Evolutionary conservation across 2,329 filamentous ascomycete species (phyloP).

Genomic region (Thelonectria discophora): DNA sequence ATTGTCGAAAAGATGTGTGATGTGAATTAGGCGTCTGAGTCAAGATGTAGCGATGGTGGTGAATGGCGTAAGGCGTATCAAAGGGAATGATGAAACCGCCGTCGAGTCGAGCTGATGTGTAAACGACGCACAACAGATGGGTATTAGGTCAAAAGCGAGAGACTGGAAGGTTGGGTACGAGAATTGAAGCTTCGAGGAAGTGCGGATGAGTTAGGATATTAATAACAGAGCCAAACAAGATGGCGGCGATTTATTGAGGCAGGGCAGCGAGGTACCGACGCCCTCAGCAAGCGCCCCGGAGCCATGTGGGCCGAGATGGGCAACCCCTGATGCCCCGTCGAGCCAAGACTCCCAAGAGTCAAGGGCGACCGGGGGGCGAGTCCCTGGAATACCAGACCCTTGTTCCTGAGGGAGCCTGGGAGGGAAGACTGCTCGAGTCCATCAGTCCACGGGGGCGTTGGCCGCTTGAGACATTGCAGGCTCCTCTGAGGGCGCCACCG

Average conservation of each 20-base stretch:
- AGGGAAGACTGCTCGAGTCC: conserved; percentile 13
- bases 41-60: conserved; percentile 18
- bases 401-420: conserved; percentile 18
- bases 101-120: conserved; percentile 24
- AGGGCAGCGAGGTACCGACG: conserved; percentile 23
- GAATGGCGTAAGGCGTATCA: conserved; percentile 27
- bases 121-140: conserved; percentile 7
- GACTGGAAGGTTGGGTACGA: conserved; percentile 12
- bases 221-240: conserved; percentile 29
- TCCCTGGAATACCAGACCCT: conserved; percentile 25
- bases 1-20: not conserved
- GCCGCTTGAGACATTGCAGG: conserved; percentile 29
- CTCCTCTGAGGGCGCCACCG: conserved; percentile 20
- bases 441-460: conserved; percentile 20
- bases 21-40: conserved; percentile 10
- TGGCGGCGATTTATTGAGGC: conserved; percentile 36
- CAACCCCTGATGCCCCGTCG: conserved; percentile 32
- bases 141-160: conserved; percentile 12
- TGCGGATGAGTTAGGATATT: conserved; percentile 25
- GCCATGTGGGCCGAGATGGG: conserved; percentile 34
- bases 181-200: not conserved
- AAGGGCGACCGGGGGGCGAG: conserved; percentile 28
- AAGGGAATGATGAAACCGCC: conserved; percentile 30
- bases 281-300: conserved; percentile 33
- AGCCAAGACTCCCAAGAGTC: conserved; percentile 7